Evolutionary conservation across 2,329 filamentous ascomycete genomes (phyloP), one percentile per base, ranked within the genome.

Genomic region (Claviceps quebecensis): DNA sequence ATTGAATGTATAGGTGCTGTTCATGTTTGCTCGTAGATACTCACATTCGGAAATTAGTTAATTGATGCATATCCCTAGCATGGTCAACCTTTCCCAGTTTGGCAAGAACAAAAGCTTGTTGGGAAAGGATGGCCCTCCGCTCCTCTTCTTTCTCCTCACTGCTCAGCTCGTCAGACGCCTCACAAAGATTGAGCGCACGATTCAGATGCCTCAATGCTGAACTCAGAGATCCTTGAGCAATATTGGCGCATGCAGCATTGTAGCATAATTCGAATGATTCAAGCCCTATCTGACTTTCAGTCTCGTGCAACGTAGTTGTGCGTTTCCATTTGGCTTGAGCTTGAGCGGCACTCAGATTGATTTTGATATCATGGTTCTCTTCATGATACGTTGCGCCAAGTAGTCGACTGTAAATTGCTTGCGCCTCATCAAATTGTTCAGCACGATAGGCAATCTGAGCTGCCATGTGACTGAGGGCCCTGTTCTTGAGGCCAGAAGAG

Each of bases 191-290:
- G 58, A 76, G 77, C 2, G 87, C 82, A 50, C 83, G 75, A 66
- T 83, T 84, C 54, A 93, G 69, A 52, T 90, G 71, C 23, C 83
- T 70, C 22, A 80, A 74, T 1, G 80, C 86, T 57, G 80, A 76
- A 4, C 69, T 73, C 39, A 86, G 71, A 58, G 86, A 82, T 7
- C 81, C 83, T 46, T 79, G 73, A 14, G 84, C 84, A 59, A 93
- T 81, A 63, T 78, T 80, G 19, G 75, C 75, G 63, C 86, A 91
- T 8, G 86, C 87, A 23, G 80, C 77, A 65, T 94, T 94, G 69
- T 87, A 94, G 11, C 85, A 83, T 26, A 84, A 83, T 69, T 93
- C 87, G 58, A 93, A 93, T 2, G 83, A 78, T 55, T 89, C 84
- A 26, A 85, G 67, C 58, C 86, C 80, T 54, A 58, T 57, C 22